phyloP scores from a whole-genome alignment of 129 eudicot genomes.

The Artemisia tridentata region DNA sequence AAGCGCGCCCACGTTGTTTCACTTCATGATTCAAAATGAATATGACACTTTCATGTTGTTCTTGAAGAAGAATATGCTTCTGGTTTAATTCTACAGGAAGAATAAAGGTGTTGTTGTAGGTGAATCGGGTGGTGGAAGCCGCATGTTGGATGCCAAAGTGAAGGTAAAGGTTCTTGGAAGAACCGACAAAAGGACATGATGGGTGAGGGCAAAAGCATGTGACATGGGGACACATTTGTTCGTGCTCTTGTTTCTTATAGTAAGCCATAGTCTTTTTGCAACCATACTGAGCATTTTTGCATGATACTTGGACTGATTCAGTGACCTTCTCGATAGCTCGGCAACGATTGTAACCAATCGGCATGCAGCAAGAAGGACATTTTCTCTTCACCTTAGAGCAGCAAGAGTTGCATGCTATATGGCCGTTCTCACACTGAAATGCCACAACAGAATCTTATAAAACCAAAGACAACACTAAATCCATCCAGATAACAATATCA shows the following conservation, averaged over 20 bases:
- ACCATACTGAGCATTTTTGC: constrained; percentile 47
- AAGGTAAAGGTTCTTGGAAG: constrained; percentile 36
- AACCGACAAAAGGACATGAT: constrained; percentile 39
- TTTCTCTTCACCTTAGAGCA: constrained; percentile 52
- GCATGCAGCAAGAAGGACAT: constrained; percentile 67
- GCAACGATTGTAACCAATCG: constrained; percentile 75
- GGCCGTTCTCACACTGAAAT: constrained; percentile 73
- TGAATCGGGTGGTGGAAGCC: constrained; percentile 37
- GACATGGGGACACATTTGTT: constrained; percentile 39
- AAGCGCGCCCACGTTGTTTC: constrained; percentile 32
- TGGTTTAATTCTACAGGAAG: constrained; percentile 24
- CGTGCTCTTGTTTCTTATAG: constrained; percentile 52
- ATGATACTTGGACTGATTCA: constrained; percentile 52
- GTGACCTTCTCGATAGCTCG: constrained; percentile 78
- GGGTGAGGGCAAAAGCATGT: constrained; percentile 61
- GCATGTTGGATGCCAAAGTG: constrained; percentile 51
- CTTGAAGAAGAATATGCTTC: constrained; percentile 54
- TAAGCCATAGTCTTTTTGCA: constrained; percentile 49
- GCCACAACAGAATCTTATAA: neutral
- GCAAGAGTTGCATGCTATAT: constrained; percentile 61
- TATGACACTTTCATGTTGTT: constrained; percentile 34
- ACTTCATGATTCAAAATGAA: constrained; percentile 48
- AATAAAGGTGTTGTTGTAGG: constrained; percentile 36
- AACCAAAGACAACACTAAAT: no score
- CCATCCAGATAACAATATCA: no score